These are phyloP conservation scores for Sanguinoderma infundibulare DNA, from an alignment of 1,284 basidiomycete genomes.

Conservation along the genomic window DNA sequence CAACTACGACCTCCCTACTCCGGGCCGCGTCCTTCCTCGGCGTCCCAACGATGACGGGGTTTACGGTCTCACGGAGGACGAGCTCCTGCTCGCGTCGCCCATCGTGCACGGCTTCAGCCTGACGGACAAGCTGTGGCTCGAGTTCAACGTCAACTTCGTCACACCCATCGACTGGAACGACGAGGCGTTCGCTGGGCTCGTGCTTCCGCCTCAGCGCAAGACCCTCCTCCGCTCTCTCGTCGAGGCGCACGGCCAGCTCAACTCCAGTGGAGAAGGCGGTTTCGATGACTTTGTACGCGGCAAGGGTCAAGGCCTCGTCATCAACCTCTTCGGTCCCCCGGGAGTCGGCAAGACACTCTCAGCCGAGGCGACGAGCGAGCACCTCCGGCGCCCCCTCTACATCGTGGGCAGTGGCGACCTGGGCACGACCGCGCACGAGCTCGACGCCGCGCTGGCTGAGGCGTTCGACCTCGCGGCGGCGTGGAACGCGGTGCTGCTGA, in stretches of 20 bases:
- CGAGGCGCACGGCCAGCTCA: conserved; percentile 51
- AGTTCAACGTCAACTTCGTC: conserved; percentile 57
- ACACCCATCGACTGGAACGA: conserved; percentile 56
- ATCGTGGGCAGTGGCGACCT: conserved; percentile 61
- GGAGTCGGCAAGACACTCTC: conserved; percentile 57
- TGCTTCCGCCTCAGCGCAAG: conserved; percentile 55
- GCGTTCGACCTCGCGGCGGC: conserved; percentile 51
- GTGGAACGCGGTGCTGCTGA: conserved; percentile 66
- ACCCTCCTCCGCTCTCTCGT: conserved; percentile 58
- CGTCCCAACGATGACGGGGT: neutral
- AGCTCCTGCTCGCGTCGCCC: conserved; percentile 54
- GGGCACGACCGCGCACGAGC: conserved; percentile 47
- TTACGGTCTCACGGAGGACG: conserved; percentile 23
- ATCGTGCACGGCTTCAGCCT: conserved; percentile 63
- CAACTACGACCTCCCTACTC: conserved; percentile 4
- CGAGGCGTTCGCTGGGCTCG: conserved; percentile 59
- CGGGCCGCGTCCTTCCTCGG: neutral
- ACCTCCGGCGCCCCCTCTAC: conserved; percentile 60
- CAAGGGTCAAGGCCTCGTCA: conserved; percentile 63
- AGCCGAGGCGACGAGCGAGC: conserved; percentile 65
- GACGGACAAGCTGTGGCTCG: conserved; percentile 60
- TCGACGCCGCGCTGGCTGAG: conserved; percentile 24
- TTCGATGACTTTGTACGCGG: conserved; percentile 68
- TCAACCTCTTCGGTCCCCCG: conserved; percentile 64
- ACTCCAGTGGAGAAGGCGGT: conserved; percentile 37